These are phyloP conservation scores for Wickerhamiella cacticola DNA, from an alignment of 805 yeast species.

Conservation along the genomic window DNA sequence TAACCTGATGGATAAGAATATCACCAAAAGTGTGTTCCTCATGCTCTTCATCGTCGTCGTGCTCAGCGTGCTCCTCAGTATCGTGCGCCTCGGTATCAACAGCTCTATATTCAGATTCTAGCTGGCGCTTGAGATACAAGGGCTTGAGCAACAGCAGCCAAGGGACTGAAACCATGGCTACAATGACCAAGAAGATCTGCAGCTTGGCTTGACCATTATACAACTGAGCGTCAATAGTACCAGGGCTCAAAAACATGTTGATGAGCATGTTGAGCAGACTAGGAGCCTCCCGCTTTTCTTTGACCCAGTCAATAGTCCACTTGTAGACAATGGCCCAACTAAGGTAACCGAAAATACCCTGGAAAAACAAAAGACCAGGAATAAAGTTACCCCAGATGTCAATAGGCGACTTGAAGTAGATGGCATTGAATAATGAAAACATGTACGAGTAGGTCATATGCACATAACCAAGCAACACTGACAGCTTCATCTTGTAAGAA, in stretches of 20 bases:
- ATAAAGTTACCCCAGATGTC: constrained; percentile 87
- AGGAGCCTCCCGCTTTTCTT: constrained; percentile 68
- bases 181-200: constrained; percentile 55
- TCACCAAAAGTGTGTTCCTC: constrained; percentile 73
- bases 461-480: constrained; percentile 83
- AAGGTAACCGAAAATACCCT: constrained; percentile 88
- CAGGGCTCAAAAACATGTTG: constrained; percentile 91
- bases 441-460: constrained; percentile 88
- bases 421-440: constrained; percentile 73
- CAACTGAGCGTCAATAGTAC: constrained; percentile 66
- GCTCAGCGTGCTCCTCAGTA: constrained; percentile 26
- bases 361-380: constrained; percentile 92
- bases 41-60: constrained; percentile 41
- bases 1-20: constrained; percentile 90
- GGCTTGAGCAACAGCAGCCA: constrained; percentile 84
- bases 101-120: constrained; percentile 30
- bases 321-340: constrained; percentile 78
- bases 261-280: constrained; percentile 89
- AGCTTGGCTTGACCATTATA: constrained; percentile 68
- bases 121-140: constrained; percentile 47
- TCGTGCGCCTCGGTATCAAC: constrained; percentile 18
- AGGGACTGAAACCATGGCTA: constrained; percentile 87
- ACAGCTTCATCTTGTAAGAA: constrained; percentile 94
- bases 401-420: constrained; percentile 53
- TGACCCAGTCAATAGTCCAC: constrained; percentile 90